phyloP scores from a whole-genome alignment of 2,329 filamentous ascomycete species.

The Coniochaeta sp. region DNA sequence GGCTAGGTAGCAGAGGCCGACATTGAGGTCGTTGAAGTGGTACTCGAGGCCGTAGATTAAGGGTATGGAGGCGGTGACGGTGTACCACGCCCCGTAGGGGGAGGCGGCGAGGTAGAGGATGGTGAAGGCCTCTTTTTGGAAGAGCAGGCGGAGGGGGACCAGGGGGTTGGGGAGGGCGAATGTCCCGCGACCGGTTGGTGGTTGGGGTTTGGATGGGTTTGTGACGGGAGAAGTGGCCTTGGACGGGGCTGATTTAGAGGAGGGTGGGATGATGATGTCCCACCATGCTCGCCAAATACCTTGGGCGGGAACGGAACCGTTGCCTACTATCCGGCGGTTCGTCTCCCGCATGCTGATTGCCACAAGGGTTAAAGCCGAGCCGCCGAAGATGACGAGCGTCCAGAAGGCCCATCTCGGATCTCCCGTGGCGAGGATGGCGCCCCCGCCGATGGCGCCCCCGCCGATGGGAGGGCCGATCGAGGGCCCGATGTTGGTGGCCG shows the following conservation, averaged over 20 bases:
- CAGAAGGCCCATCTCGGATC: slow-evolving; percentile 58
- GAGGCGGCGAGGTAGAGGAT: slow-evolving; percentile 27
- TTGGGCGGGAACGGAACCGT: too few species aligned
- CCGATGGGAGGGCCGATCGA: slow-evolving; percentile 8
- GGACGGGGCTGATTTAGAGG: too few species aligned
- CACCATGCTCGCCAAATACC: too few species aligned
- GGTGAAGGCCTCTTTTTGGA: slow-evolving; percentile 46
- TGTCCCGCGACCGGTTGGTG: slow-evolving; percentile 26
- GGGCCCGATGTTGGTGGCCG: slow-evolving; percentile 41
- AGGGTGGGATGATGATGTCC: too few species aligned
- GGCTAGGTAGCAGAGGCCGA: slow-evolving; percentile 41
- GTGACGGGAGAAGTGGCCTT: too few species aligned
- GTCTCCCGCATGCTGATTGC: too few species aligned
- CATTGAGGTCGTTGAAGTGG: slow-evolving; percentile 34
- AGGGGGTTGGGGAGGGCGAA: slow-evolving; percentile 44
- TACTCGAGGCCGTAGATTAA: slow-evolving; percentile 41
- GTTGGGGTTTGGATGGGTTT: too few species aligned
- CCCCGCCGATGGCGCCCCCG: too few species aligned
- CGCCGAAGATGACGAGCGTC: slow-evolving; percentile 48
- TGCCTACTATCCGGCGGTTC: too few species aligned
- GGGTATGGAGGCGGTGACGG: slow-evolving; percentile 43
- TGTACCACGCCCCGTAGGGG: slow-evolving; percentile 43
- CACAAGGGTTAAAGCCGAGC: too few species aligned
- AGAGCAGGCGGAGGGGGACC: slow-evolving; percentile 39
- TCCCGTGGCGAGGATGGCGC: slow-evolving; percentile 40